These are phyloP conservation scores for Rossbeevera mucosa DNA, from an alignment of 768 basidiomycete genomes.

Conservation along the genomic window DNA sequence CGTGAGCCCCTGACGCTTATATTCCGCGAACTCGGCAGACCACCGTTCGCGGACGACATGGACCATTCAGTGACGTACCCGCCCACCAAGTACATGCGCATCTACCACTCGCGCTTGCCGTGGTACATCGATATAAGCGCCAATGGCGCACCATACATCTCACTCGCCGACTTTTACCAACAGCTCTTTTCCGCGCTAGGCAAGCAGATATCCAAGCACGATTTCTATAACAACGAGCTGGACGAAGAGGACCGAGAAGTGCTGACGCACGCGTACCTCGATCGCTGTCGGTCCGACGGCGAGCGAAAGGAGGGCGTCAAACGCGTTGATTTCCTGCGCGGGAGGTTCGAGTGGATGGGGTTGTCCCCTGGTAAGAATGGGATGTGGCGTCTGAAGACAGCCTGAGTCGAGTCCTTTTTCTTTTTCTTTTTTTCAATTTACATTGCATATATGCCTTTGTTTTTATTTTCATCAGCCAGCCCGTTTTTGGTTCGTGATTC, in stretches of 20 bases:
- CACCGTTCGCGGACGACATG: constrained; percentile 46
- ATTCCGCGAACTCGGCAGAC: constrained; percentile 44
- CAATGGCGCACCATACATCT: constrained; percentile 46
- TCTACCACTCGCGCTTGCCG: constrained; percentile 54
- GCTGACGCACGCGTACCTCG: constrained; percentile 43
- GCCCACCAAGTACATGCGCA: constrained; percentile 45
- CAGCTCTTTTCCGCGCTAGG: constrained; percentile 43
- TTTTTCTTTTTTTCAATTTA: background rate
- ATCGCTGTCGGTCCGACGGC: constrained; percentile 37
- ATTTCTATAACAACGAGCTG: constrained; percentile 59
- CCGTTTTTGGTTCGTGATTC: constrained; percentile 1
- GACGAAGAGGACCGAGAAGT: constrained; percentile 39
- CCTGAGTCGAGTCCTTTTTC: constrained; percentile 10
- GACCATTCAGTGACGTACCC: constrained; percentile 52
- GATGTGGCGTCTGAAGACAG: constrained; percentile 63
- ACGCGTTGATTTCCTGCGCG: constrained; percentile 58
- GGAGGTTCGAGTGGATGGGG: constrained; percentile 49
- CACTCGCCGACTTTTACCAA: constrained; percentile 50
- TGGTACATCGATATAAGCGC: constrained; percentile 63
- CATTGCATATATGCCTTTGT: background rate
- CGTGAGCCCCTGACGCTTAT: constrained; percentile 34
- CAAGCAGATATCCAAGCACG: constrained; percentile 42
- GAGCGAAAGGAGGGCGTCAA: constrained; percentile 44
- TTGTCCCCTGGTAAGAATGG: constrained; percentile 51
- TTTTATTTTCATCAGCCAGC: background rate